phyloP scores from a whole-genome alignment of 129 eudicot genomes.

The Tagetes patula region DNA sequence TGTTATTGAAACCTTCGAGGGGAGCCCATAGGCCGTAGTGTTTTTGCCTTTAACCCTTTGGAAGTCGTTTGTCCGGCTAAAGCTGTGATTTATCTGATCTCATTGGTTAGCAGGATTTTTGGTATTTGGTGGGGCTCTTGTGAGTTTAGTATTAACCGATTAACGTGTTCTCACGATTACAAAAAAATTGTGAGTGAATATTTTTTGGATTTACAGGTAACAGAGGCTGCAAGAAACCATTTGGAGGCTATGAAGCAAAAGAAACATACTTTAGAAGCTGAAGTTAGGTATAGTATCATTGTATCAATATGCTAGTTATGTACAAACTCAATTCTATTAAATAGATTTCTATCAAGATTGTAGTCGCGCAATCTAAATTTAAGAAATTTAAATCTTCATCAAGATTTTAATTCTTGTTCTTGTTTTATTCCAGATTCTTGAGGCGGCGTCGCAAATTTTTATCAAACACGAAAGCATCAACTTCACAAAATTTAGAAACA shows the following conservation, averaged over 20 bases:
- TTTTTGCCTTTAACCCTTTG: neutral
- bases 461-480: conserved; percentile 33
- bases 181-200: neutral
- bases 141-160: neutral
- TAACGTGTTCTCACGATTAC: neutral
- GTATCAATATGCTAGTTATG: neutral
- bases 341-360: conserved; percentile 2
- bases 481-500: conserved; percentile 30
- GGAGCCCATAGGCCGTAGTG: neutral
- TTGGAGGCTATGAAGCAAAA: conserved; percentile 53
- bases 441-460: conserved; percentile 45
- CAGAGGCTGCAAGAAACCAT: conserved; percentile 46
- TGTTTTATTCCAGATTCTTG: conserved; percentile 48
- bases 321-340: neutral
- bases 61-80: neutral
- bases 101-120: neutral
- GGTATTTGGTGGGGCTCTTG: neutral
- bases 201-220: conserved; percentile 45
- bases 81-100: neutral
- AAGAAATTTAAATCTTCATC: conserved; percentile 9
- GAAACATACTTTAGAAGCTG: conserved; percentile 60
- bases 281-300: conserved; percentile 62
- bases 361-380: neutral
- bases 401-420: conserved; percentile 3
- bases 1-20: neutral